Percentiles rank a stretch among this genome's conserved stretches.
Evolutionary conservation across 345 rosid genomes (phyloP).

Genomic region (Raphanus raphanistrum): DNA sequence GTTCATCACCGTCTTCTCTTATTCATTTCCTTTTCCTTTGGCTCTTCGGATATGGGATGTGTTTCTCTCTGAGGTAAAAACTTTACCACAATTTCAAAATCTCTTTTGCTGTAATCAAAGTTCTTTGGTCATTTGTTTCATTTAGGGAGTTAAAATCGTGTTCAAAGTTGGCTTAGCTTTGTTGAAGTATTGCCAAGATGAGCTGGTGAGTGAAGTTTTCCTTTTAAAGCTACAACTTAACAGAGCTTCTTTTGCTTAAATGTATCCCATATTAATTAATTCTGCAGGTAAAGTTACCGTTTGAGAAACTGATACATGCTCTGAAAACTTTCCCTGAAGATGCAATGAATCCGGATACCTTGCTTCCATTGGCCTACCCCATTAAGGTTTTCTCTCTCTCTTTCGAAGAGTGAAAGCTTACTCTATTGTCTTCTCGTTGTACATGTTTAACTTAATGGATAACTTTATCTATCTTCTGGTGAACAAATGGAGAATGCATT

Average conservation of each 20-base stretch:
- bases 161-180: conserved; percentile 94
- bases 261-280: neutral
- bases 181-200: conserved; percentile 79
- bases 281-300: conserved; percentile 57
- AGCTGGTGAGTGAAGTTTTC: conserved; percentile 53
- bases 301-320: conserved; percentile 90
- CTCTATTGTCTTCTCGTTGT: neutral
- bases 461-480: neutral
- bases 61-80: conserved; percentile 86
- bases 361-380: conserved; percentile 86
- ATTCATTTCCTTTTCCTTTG: conserved; percentile 92
- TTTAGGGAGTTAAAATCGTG: conserved; percentile 89
- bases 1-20: conserved; percentile 95
- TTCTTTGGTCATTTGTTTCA: conserved; percentile 2
- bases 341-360: conserved; percentile 84
- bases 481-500: neutral
- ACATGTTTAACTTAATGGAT: neutral
- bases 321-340: conserved; percentile 84
- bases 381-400: conserved; percentile 62
- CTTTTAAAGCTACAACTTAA: neutral
- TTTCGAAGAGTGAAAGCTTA: neutral
- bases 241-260: neutral
- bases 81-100: too few relatives aligned
- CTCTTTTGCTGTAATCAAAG: too few relatives aligned
- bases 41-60: conserved; percentile 99